These are phyloP conservation scores for Mentha longifolia DNA, from an alignment of 257 asterid species.

Conservation along the genomic window DNA sequence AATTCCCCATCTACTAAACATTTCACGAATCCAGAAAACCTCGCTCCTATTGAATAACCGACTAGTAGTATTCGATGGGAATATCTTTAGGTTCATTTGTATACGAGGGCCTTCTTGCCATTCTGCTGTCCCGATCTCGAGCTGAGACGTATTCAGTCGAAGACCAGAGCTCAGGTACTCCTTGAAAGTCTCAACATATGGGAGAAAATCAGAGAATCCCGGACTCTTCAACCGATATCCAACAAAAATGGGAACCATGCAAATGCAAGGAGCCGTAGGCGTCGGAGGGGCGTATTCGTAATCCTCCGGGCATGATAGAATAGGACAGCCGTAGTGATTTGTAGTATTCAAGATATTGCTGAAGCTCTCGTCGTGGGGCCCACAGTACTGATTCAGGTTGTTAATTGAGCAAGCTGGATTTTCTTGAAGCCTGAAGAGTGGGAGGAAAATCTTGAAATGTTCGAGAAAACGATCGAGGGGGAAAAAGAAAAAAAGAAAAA, in stretches of 20 bases:
- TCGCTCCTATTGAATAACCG: conserved; percentile 63
- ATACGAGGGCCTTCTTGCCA: conserved; percentile 91
- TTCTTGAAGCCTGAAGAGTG: conserved; percentile 71
- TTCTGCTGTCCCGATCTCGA: conserved; percentile 52
- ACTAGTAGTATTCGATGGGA: conserved; percentile 51
- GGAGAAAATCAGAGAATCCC: conserved; percentile 70
- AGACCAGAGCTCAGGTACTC: conserved; percentile 67
- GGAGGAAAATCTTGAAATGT: background rate
- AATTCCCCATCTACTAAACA: conserved; percentile 83
- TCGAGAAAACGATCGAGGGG: conserved; percentile 13
- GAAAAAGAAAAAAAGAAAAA: too few relatives aligned
- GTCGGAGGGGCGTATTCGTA: conserved; percentile 63
- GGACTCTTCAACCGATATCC: conserved; percentile 96
- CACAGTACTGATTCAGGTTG: conserved; percentile 50
- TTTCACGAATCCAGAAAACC: conserved; percentile 59
- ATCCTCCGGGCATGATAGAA: conserved; percentile 60
- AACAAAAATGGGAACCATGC: conserved; percentile 78
- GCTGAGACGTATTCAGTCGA: conserved; percentile 58
- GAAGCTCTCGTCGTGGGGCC: conserved; percentile 52
- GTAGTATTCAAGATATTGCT: conserved; percentile 35
- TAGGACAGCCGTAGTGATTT: conserved; percentile 44
- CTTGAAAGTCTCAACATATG: conserved; percentile 57
- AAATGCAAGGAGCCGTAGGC: conserved; percentile 57
- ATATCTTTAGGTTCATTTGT: conserved; percentile 72
- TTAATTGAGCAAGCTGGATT: conserved; percentile 65